Base-by-base conservation (phyloP, 1,284 basidiomycete species). In the Sporisorium iseilematis-ciliati region DNA sequence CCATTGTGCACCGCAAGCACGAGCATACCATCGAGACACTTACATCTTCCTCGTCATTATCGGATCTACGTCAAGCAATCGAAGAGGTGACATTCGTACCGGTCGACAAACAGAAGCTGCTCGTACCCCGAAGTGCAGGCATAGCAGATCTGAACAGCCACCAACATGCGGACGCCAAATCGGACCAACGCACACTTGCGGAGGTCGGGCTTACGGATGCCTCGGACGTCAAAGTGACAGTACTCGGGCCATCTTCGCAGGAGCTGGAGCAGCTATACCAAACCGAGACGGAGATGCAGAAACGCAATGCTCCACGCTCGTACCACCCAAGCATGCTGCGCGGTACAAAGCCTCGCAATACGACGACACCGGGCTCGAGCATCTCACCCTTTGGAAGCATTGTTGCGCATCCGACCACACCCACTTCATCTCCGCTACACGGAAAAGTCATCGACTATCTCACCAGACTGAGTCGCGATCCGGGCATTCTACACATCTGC, bases 401-500 rank as follows among this genome's bases (percentile, higher is more conserved):
- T 31, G 53, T 57, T 12, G 67, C 72, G 11, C 82, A 83, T 53
- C 61, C 70, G n/a, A 51, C 55, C 21, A 76, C 78, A 18, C 45
- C 68, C 2, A 20, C 53, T 4, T 53, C 57, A 0, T 63, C 64
- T 10, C 65, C 69, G 10, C 63, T 75, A 12, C 57, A 80, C 31
- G 45, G 25, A 20, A 63, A 67, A 25, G 67, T 82, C 11, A 40
- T 71, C 18, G 57, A 56, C 40, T 77, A 77, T 35, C 68, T 83
- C 21, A 65, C 65, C 4, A 43, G 76, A 3, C 64, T 83, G 7
- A 72, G 75, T 7, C 59, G 54, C 2, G 82, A 83, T 50, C 56
- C 75, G 2, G 81, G 74, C 41, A 76, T 83, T 43, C 46, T 81
- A 29, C 81, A 82, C 67, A 76, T 83, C 23, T 83, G 82, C 48